Conservation (phyloP, 2,329 filamentous ascomycete genomes). For the Pseudodiploospora longispora region DNA sequence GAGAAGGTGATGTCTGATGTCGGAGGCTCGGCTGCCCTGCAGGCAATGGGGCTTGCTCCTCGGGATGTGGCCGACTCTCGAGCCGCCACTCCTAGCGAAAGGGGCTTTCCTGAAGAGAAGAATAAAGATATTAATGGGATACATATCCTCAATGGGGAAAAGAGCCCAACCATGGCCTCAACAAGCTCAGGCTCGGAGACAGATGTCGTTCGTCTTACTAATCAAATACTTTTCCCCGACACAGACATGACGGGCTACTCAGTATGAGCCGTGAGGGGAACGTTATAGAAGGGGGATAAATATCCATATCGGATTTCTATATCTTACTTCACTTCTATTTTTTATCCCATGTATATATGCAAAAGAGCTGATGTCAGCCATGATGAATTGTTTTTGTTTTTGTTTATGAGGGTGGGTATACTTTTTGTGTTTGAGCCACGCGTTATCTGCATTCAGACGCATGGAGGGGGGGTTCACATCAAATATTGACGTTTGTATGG, state of each 20-base stretch:
- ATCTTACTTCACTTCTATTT: too few relatives aligned
- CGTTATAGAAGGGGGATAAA: too few relatives aligned
- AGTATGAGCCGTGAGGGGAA: slow-evolving; percentile 10
- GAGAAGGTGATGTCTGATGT: slow-evolving; percentile 44
- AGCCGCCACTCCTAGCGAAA: slow-evolving; percentile 17
- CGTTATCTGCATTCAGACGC: too few relatives aligned
- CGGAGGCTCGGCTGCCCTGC: slow-evolving; percentile 41
- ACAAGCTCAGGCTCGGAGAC: slow-evolving; percentile 34
- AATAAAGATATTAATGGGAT: slow-evolving; percentile 18
- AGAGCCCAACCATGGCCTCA: slow-evolving; percentile 17
- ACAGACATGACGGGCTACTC: slow-evolving; percentile 29
- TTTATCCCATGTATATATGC: too few relatives aligned
- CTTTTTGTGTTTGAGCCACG: too few relatives aligned
- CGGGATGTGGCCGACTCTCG: slow-evolving; percentile 29
- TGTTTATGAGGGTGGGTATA: too few relatives aligned
- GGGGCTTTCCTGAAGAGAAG: slow-evolving; percentile 13
- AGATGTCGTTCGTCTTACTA: slow-evolving; percentile 45
- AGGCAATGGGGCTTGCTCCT: slow-evolving; percentile 50
- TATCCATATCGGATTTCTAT: too few relatives aligned
- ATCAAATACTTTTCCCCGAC: slow-evolving; percentile 50
- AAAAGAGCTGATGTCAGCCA: too few relatives aligned
- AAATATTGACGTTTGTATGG: too few relatives aligned
- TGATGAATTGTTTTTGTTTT: too few relatives aligned
- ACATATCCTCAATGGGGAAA: slow-evolving; percentile 14
- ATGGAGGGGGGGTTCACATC: too few relatives aligned